phyloP scores from a whole-genome alignment of 148 eudicot genomes.

The Fagopyrum esculentum region DNA sequence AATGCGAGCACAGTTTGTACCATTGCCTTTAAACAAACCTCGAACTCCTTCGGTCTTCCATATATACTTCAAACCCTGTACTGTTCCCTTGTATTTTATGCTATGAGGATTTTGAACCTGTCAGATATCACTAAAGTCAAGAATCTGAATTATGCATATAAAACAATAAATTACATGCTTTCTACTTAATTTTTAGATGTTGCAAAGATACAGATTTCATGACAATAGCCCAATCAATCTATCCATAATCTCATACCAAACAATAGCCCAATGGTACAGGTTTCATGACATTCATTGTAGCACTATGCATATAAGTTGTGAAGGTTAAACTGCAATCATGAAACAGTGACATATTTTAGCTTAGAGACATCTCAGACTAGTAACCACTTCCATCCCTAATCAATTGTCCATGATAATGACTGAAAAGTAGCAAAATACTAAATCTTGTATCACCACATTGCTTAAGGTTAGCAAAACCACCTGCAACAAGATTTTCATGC shows the following conservation, averaged over 20 bases:
- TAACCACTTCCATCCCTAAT: too few relatives aligned
- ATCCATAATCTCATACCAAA: neutral
- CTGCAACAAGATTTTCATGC: slow-evolving; percentile 84
- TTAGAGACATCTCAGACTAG: neutral
- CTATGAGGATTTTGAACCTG: slow-evolving; percentile 93
- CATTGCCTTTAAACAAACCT: slow-evolving; percentile 90
- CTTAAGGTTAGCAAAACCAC: slow-evolving; percentile 20
- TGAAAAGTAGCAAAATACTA: neutral
- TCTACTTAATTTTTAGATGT: neutral
- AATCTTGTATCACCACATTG: neutral
- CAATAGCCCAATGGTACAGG: neutral
- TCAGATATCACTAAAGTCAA: slow-evolving; percentile 6
- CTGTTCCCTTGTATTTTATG: slow-evolving; percentile 70
- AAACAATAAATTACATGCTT: neutral
- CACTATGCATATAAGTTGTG: neutral
- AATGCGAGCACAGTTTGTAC: slow-evolving; percentile 91
- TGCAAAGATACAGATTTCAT: neutral
- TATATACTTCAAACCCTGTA: slow-evolving; percentile 82
- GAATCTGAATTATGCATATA: neutral
- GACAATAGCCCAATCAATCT: neutral
- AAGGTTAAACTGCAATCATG: neutral
- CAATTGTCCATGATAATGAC: too few relatives aligned
- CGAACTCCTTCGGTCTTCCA: slow-evolving; percentile 89
- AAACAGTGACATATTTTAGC: neutral
- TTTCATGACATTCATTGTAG: neutral